These are phyloP conservation scores for Spizellomyces sp. DNA, from an alignment of 192 early-diverging fungal species.

Conservation along the genomic window DNA sequence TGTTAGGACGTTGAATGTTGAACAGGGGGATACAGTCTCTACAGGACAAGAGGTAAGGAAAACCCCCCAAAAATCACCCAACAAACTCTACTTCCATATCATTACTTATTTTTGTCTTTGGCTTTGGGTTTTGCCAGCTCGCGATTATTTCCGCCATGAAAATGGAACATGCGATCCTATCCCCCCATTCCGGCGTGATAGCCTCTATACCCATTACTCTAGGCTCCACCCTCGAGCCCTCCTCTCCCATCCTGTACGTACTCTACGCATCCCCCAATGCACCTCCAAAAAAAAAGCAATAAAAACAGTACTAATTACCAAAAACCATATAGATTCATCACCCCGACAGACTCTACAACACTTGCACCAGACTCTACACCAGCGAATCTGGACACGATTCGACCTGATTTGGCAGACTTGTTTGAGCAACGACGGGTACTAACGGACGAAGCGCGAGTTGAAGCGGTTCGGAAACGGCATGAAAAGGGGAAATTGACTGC, in stretches of 20 bases:
- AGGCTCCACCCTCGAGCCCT: too few species aligned
- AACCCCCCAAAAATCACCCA: too few species aligned
- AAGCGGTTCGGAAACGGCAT: slow-evolving; percentile 6
- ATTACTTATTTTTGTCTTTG: too few species aligned
- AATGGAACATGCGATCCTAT: slow-evolving; percentile 91
- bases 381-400: not conserved
- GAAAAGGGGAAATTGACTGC: slow-evolving; percentile 2
- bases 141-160: slow-evolving; percentile 97
- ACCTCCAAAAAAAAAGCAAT: too few species aligned
- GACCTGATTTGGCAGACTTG: slow-evolving; percentile 6
- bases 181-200: slow-evolving; percentile 75
- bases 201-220: not conserved
- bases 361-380: too few species aligned
- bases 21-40: slow-evolving; percentile 75
- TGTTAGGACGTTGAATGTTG: slow-evolving; percentile 82
- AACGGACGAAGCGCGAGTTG: slow-evolving; percentile 3
- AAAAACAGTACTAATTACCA: too few species aligned
- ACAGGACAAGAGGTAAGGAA: slow-evolving; percentile 55
- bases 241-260: too few species aligned
- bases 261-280: too few species aligned
- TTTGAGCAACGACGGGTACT: not conserved
- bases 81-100: too few species aligned
- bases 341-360: too few species aligned
- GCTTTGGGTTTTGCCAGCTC: too few species aligned
- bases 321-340: too few species aligned